Evolutionary conservation across 306 rosid genomes (phyloP).

Genomic region (Inga leiocalycina): DNA sequence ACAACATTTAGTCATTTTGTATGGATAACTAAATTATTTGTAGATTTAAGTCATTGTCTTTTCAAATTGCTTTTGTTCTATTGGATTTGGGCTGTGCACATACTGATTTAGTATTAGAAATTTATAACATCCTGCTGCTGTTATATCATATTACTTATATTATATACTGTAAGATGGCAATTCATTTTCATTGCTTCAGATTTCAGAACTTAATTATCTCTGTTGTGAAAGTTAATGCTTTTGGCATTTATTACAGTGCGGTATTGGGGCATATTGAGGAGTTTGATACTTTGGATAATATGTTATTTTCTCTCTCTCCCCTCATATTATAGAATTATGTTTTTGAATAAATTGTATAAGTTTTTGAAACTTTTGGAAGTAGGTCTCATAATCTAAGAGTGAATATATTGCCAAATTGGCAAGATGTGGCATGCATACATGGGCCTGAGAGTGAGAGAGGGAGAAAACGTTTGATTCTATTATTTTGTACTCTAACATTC

Average conservation of each 20-base stretch:
- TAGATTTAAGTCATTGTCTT: constrained; percentile 22
- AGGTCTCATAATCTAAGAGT: not conserved
- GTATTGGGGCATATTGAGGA: constrained; percentile 5
- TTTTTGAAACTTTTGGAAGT: constrained; percentile 2
- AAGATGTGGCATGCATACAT: not conserved
- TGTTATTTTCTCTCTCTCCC: not conserved
- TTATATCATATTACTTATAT: not conserved
- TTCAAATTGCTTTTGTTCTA: not conserved
- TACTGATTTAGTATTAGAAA: constrained; percentile 21
- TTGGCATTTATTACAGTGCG: not conserved
- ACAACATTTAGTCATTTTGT: constrained; percentile 29
- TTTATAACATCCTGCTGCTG: not conserved
- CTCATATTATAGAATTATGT: not conserved
- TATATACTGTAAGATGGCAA: constrained; percentile 1
- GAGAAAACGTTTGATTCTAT: constrained; percentile 5
- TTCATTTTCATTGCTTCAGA: not conserved
- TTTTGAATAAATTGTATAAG: not conserved
- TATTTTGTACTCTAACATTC: constrained; percentile 23
- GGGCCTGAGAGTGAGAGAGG: not conserved
- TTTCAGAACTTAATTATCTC: constrained; percentile 5
- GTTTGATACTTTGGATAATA: not conserved
- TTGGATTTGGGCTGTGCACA: not conserved
- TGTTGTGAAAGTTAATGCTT: constrained; percentile 2
- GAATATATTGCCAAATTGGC: constrained; percentile 6
- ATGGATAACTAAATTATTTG: constrained; percentile 10